A percentile compares a stretch with the other conserved stretches of the same genome.
Evolutionary conservation across 345 rosid species (phyloP).

Genomic region (Viola odorata): DNA sequence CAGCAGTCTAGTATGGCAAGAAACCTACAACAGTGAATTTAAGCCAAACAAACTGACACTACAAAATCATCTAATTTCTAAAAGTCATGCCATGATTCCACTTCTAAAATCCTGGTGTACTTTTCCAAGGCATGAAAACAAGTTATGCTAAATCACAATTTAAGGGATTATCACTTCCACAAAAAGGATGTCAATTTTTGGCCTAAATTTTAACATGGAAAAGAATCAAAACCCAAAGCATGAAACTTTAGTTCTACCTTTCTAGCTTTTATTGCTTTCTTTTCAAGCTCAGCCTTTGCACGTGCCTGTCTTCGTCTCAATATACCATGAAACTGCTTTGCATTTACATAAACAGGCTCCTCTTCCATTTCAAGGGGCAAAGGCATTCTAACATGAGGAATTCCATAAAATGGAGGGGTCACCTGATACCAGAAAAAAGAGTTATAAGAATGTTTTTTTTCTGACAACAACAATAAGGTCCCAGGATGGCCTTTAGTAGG

Average conservation of each 20-base stretch:
- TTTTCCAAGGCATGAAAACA: too few species aligned
- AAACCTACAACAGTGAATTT: too few species aligned
- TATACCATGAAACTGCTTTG: constrained; percentile 71
- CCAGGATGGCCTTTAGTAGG: too few species aligned
- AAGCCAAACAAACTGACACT: too few species aligned
- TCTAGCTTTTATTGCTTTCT: constrained; percentile 48
- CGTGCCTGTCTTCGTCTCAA: constrained; percentile 60
- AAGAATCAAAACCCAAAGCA: neutral
- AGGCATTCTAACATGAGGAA: constrained; percentile 54
- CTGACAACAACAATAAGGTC: neutral
- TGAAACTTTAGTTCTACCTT: constrained; percentile 34
- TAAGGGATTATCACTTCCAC: neutral
- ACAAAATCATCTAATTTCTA: too few species aligned
- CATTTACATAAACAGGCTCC: constrained; percentile 71
- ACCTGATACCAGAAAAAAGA: constrained; percentile 23
- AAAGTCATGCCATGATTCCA: too few species aligned
- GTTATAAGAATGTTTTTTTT: neutral
- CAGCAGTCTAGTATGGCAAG: too few species aligned
- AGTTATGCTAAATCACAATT: too few species aligned
- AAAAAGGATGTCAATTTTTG: too few species aligned
- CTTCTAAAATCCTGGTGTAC: too few species aligned
- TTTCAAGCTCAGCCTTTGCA: constrained; percentile 67
- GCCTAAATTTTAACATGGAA: neutral
- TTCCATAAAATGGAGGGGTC: constrained; percentile 38
- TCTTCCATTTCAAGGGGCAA: constrained; percentile 66